Evolutionary conservation across 148 eudicot genomes (phyloP), one percentile per base, ranked within the genome.

Genomic region (Vaccinium darrowii): DNA sequence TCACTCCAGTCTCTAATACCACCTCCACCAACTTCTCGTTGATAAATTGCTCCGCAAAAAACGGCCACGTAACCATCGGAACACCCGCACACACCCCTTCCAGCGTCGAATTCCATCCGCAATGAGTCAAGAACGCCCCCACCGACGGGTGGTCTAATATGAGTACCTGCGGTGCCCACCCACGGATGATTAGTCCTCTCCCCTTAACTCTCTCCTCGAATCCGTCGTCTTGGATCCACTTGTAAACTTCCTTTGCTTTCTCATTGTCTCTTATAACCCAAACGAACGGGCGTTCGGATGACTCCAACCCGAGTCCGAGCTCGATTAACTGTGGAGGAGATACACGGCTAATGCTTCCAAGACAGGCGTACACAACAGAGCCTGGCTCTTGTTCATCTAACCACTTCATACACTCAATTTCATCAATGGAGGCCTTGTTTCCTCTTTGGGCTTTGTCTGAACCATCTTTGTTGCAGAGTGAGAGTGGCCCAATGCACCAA

Each of bases 401-500:
- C 94, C 92, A 92, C 23, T 76, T 77, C 58, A 89, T 43, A 83
- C 79, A 54, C 58, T 54, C 15, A 11, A 25, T 62, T 60, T 0
- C 74, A 7, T 58, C 72, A 30, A 74, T 25, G 49, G 85, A 86
- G 11, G 87, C 87, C 51, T 82, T 78, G 80, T 89, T 83, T 1
- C 91, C 91, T 49, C 92, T 88, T 33, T 77, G 84, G 54, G 86
- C 83, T 83, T 86, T 89, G 54, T 86, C 88, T 63, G 25, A 50
- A 9, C 25, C 36, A n/a, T 74, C 56, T 67, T 85, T 85, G 53
- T 91, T 86, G 77, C 87, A 83, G 13, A 86, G 67, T 16, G 90
- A 87, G 39, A 91, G 84, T 14, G 92, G 92, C 36, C 92, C 92
- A 54, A 88, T 88, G 77, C 92, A 91, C 91, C 91, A 91, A 25